These are phyloP conservation scores for Conidiobolus incongruus DNA, from an alignment of 371 early-diverging fungal species.

Conservation along the genomic window DNA sequence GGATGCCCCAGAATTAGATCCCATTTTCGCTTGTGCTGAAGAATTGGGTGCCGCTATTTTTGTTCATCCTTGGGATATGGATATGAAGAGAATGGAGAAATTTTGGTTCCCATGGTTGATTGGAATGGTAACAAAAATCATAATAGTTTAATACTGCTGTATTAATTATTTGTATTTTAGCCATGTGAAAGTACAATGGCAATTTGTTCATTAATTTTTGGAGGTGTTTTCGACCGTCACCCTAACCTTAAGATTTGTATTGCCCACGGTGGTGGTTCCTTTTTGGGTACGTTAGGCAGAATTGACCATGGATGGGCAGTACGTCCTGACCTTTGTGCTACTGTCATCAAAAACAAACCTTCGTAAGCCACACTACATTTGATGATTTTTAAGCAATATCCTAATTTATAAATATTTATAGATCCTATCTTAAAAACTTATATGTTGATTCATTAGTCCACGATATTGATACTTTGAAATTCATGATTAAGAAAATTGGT, in stretches of 20 bases:
- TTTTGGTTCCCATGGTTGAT: slow-evolving; percentile 57
- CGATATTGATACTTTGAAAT: slow-evolving; percentile 32
- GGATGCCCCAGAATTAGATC: slow-evolving; percentile 40
- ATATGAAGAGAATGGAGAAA: slow-evolving; percentile 30
- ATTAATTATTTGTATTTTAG: slow-evolving; percentile 4
- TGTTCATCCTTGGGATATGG: slow-evolving; percentile 57
- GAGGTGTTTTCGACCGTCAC: slow-evolving; percentile 38
- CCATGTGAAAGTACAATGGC: slow-evolving; percentile 48
- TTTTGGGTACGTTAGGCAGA: slow-evolving; percentile 35
- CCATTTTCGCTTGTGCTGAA: slow-evolving; percentile 37
- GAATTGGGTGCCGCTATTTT: slow-evolving; percentile 34
- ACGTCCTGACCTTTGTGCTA: slow-evolving; percentile 39
- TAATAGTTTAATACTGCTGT: not conserved
- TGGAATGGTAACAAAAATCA: slow-evolving; percentile 17
- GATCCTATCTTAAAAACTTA: slow-evolving; percentile 25
- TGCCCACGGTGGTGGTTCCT: slow-evolving; percentile 51
- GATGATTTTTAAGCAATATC: not conserved
- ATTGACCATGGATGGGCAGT: slow-evolving; percentile 42
- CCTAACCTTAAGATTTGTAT: slow-evolving; percentile 34
- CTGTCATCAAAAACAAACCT: slow-evolving; percentile 20
- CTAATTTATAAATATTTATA: slow-evolving; percentile 7
- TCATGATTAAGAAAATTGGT: slow-evolving; percentile 39
- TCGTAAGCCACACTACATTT: slow-evolving; percentile 11
- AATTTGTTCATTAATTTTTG: slow-evolving; percentile 35
- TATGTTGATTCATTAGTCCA: slow-evolving; percentile 46